Base-by-base conservation (phyloP, 148 eudicot species). In the Beta vulgaris region DNA sequence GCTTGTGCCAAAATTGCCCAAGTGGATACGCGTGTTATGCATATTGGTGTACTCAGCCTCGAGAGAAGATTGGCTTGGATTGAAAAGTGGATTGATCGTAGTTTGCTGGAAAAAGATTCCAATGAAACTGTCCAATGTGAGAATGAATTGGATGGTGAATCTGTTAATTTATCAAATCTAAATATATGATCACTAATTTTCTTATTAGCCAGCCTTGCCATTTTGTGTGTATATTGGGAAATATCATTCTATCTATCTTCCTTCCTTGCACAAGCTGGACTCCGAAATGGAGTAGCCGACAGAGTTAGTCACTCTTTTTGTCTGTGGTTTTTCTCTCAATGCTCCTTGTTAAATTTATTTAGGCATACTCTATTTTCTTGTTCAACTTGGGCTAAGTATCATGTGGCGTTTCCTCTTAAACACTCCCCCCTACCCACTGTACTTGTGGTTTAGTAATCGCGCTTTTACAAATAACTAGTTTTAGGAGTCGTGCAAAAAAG, bases 11-110 rank as follows among this genome's bases (percentile, higher is more conserved):
- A 81, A 77, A 89, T 84, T 37, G 97, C 86, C 0, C 81, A 80
- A 73, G 89, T 95, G 34, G 97, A 92, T 79, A 57, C 81, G 23
- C 87, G 99, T 80, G 69, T 80, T 69, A 79, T 95, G 92, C 97
- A 95, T 80, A 28, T 34, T 21, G 89, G 90, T 57, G 93, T 89
- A 26, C 77, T 88, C 85, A 76, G 78, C 62, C 81, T 95, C 2
- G 98, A 95, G 82, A 89, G 83, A 72, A 81, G 90, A 82, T 74
- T 95, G 62, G 82, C 68, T 62, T 88, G 91, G 92, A 84, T 89
- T 23, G 97, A 95, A 64, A 87, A 90, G 62, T 85, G 86, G 76
- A 82, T 89, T 16, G 86, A 84, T 70, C 71, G 68, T 59, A 87
- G 86, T 76, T 69, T 93, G 66, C 48, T 73, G 61, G 36, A 68